A percentile compares a stretch with the other conserved stretches of the same genome.
Evolutionary conservation across 495 filamentous ascomycete species (phyloP).

Genomic region (Hypoxylon intermedium): DNA sequence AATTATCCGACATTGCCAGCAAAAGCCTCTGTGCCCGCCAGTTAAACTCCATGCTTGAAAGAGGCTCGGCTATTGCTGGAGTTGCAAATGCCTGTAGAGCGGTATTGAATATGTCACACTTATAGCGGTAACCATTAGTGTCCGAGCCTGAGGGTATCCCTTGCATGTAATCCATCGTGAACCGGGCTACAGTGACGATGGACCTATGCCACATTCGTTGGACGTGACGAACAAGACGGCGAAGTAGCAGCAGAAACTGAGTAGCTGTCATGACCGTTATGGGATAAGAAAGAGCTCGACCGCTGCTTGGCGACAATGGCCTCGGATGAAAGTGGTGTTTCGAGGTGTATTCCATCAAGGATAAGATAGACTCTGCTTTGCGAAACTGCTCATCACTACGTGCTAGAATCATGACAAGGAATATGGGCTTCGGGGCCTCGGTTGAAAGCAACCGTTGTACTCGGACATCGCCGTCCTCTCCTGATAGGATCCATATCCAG

Average conservation of each 20-base stretch:
- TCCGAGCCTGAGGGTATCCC: constrained; percentile 26
- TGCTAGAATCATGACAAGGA: constrained; percentile 46
- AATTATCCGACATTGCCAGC: constrained; percentile 44
- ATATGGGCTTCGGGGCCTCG: constrained; percentile 47
- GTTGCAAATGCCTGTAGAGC: constrained; percentile 43
- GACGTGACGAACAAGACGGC: constrained; percentile 44
- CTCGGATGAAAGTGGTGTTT: constrained; percentile 38
- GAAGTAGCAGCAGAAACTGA: constrained; percentile 44
- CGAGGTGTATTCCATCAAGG: constrained; percentile 43
- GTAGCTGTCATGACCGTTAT: constrained; percentile 31
- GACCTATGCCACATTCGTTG: constrained; percentile 44
- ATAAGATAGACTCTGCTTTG: constrained; percentile 35
- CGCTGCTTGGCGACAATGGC: neutral
- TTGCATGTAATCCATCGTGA: constrained; percentile 46
- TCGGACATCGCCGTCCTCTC: constrained; percentile 41
- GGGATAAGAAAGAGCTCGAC: constrained; percentile 4
- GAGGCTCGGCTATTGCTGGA: constrained; percentile 36
- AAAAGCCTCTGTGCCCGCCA: constrained; percentile 56
- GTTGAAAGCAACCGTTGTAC: constrained; percentile 45
- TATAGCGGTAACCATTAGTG: constrained; percentile 23
- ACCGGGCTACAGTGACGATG: constrained; percentile 44
- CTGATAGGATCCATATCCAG: constrained; percentile 55
- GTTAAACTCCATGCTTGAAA: constrained; percentile 47
- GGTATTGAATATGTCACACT: constrained; percentile 46
- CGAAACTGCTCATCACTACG: constrained; percentile 42